These are phyloP conservation scores for Penicillium sp. DNA, from an alignment of 2,329 filamentous ascomycete genomes.

Conservation along the genomic window DNA sequence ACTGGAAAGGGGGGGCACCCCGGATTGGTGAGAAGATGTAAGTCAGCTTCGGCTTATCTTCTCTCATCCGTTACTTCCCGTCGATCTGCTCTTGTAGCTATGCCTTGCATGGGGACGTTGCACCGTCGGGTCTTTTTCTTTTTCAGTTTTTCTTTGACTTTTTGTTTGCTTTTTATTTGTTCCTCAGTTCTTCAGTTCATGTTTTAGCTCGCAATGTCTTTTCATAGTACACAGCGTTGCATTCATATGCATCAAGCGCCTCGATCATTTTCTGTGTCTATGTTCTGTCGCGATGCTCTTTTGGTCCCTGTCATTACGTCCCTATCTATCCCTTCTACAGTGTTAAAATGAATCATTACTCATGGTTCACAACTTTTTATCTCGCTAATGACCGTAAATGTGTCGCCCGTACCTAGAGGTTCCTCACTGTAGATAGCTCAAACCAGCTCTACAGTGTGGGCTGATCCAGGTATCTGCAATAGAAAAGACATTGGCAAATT, in stretches of 20 bases:
- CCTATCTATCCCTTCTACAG: constrained; percentile 9
- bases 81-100: constrained; percentile 7
- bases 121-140: neutral
- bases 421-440: neutral
- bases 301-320: constrained; percentile 8
- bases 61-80: constrained; percentile 15
- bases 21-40: constrained; percentile 57
- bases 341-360: neutral
- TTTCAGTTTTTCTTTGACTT: neutral
- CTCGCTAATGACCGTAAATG: neutral
- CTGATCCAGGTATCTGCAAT: too few species aligned
- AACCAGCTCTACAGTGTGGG: too few species aligned
- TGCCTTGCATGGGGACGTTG: neutral
- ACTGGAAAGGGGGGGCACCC: constrained; percentile 68
- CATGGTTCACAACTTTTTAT: neutral
- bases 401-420: neutral
- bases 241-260: constrained; percentile 22
- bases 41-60: constrained; percentile 2
- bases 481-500: too few species aligned
- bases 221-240: constrained; percentile 24
- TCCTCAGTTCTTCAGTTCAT: neutral
- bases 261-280: constrained; percentile 10
- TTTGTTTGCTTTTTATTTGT: neutral
- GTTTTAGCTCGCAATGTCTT: constrained; percentile 10
- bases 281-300: constrained; percentile 8